phyloP scores from a whole-genome alignment of 352 stramenopile genomes.

The Aphanomyces stellatus region DNA sequence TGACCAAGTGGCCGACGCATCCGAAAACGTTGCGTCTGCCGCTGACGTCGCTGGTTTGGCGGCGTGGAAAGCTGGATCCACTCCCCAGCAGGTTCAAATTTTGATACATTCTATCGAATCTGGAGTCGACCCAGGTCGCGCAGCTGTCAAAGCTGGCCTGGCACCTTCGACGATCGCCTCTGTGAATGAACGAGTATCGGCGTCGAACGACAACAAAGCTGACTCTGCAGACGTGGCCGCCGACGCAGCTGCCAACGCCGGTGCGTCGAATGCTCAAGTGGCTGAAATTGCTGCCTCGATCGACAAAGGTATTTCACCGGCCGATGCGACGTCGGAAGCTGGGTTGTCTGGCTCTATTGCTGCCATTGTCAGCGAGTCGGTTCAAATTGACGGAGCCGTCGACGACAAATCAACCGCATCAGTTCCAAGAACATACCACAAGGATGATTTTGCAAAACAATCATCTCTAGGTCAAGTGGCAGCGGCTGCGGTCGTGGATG shows the following conservation, averaged over 20 bases:
- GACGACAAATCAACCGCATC: no score
- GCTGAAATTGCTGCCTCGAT: neutral
- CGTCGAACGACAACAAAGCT: neutral
- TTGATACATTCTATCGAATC: neutral
- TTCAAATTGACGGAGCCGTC: no score
- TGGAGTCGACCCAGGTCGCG: neutral
- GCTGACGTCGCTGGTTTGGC: neutral
- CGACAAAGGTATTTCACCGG: neutral
- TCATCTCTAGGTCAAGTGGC: no score
- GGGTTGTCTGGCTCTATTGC: neutral
- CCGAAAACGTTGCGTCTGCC: neutral
- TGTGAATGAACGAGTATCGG: neutral
- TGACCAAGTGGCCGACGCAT: neutral
- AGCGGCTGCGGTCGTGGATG: no score
- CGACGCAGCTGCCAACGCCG: neutral
- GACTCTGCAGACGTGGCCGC: neutral
- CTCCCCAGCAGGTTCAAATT: neutral
- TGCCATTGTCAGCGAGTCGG: no score
- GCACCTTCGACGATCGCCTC: neutral
- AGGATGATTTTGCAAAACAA: no score
- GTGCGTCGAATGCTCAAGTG: neutral
- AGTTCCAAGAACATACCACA: no score
- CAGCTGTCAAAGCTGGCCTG: neutral
- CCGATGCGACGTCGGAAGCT: neutral
- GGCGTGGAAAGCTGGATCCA: neutral